Conservation (phyloP, 805 yeast species). For the Yarrowia yakushimensis region DNA sequence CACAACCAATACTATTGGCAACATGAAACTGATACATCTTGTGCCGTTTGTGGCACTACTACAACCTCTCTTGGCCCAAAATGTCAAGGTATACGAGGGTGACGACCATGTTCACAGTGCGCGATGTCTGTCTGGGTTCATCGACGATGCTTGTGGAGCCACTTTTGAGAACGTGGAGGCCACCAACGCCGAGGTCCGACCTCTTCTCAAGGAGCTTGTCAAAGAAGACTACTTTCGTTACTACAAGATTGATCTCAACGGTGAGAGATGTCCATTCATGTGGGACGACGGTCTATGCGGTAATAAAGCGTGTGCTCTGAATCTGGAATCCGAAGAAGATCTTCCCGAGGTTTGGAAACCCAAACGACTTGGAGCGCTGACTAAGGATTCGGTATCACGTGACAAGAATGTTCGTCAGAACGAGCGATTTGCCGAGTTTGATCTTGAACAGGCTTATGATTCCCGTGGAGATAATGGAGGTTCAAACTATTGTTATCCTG, state of each 20-base stretch:
- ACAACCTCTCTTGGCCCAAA: not conserved
- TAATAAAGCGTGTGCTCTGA: constrained; percentile 87
- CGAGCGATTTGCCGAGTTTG: constrained; percentile 33
- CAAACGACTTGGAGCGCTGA: constrained; percentile 57
- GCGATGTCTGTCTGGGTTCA: constrained; percentile 26
- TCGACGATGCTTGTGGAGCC: constrained; percentile 33
- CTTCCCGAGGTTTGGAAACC: constrained; percentile 73
- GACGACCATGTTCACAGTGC: not conserved
- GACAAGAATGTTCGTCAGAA: constrained; percentile 30
- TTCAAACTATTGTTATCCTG: constrained; percentile 42
- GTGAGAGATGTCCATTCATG: constrained; percentile 76
- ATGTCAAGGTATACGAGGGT: constrained; percentile 17
- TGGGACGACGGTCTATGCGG: constrained; percentile 79
- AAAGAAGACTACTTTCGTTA: constrained; percentile 79
- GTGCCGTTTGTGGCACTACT: not conserved
- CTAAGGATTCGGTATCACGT: constrained; percentile 38
- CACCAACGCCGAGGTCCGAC: constrained; percentile 52
- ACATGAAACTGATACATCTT: not conserved
- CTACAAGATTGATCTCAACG: constrained; percentile 77
- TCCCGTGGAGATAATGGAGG: constrained; percentile 28
- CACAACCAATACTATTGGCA: not conserved
- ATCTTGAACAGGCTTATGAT: constrained; percentile 40
- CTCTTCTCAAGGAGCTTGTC: constrained; percentile 55
- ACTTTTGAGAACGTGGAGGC: constrained; percentile 47
- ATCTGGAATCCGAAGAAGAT: constrained; percentile 68